Conservation (phyloP, 2,329 filamentous ascomycete species). For the Aspergillus flavus region DNA sequence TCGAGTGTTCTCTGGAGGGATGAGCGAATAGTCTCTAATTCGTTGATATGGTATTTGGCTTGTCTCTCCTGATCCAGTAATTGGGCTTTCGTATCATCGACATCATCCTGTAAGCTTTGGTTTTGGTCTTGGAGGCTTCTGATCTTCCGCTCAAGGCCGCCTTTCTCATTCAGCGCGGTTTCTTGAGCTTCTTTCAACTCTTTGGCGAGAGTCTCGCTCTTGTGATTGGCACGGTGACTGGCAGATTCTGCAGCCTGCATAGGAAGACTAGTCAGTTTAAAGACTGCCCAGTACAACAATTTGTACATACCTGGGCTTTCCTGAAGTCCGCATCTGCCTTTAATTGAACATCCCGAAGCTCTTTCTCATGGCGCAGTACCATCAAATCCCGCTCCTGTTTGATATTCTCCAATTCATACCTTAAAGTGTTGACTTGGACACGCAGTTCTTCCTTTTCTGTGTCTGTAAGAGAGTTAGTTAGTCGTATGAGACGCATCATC, state of each 20-base stretch:
- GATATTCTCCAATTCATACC: constrained; percentile 82
- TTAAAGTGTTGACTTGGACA: constrained; percentile 83
- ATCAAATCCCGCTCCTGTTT: constrained; percentile 86
- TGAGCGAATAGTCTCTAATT: constrained; percentile 63
- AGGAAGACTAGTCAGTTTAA: not conserved
- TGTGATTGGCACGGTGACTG: constrained; percentile 54
- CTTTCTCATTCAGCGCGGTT: constrained; percentile 57
- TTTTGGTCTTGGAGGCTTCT: constrained; percentile 67
- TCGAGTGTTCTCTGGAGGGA: constrained; percentile 59
- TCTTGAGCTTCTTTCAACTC: constrained; percentile 60
- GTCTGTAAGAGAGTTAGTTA: constrained; percentile 31
- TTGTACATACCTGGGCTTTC: constrained; percentile 54
- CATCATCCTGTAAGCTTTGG: constrained; percentile 74
- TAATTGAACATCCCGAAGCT: constrained; percentile 75
- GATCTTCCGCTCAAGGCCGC: constrained; percentile 57
- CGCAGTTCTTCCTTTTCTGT: constrained; percentile 74
- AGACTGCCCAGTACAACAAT: not conserved
- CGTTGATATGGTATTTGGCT: constrained; percentile 59
- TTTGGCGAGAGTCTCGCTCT: constrained; percentile 56
- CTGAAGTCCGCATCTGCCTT: constrained; percentile 87
- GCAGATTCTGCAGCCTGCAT: constrained; percentile 55
- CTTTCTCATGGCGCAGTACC: constrained; percentile 76
- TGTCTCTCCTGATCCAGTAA: constrained; percentile 71
- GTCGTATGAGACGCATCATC: not conserved
- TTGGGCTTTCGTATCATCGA: constrained; percentile 79